Evolutionary conservation across 2,329 filamentous ascomycete genomes (phyloP).

Genomic region (Fusarium sp.): DNA sequence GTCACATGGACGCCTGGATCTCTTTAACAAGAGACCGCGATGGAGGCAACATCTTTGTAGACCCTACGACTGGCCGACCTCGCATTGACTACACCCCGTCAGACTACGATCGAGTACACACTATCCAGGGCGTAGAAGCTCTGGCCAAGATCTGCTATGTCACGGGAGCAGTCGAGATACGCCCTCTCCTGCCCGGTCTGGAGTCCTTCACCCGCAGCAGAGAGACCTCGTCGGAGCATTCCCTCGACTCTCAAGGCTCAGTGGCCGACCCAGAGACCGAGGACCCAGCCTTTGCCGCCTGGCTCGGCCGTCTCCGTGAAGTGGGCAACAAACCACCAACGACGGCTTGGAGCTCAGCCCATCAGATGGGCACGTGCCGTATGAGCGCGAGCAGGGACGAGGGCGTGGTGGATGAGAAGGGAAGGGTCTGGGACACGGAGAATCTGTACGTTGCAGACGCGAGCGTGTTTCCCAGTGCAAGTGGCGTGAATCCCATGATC

Average conservation of each 20-base stretch:
- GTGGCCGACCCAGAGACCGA: slow-evolving; percentile 62
- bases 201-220: slow-evolving; percentile 68
- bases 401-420: slow-evolving; percentile 71
- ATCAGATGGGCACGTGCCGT: slow-evolving; percentile 84
- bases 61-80: slow-evolving; percentile 74
- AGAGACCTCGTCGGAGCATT: slow-evolving; percentile 37
- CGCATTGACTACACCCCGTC: slow-evolving; percentile 79
- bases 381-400: slow-evolving; percentile 70
- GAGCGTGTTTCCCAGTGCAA: slow-evolving; percentile 81
- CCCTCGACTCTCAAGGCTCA: slow-evolving; percentile 30
- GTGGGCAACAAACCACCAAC: slow-evolving; percentile 66
- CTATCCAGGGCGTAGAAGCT: slow-evolving; percentile 78
- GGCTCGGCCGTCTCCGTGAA: slow-evolving; percentile 66
- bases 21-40: slow-evolving; percentile 81
- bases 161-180: slow-evolving; percentile 84
- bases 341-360: slow-evolving; percentile 74
- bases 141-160: slow-evolving; percentile 83
- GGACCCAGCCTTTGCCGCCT: slow-evolving; percentile 71
- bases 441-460: slow-evolving; percentile 79
- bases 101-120: slow-evolving; percentile 77
- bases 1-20: slow-evolving; percentile 79
- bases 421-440: slow-evolving; percentile 74
- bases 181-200: slow-evolving; percentile 72
- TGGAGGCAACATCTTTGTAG: slow-evolving; percentile 78
- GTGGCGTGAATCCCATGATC: slow-evolving; percentile 86